Percentiles rank a stretch among this genome's conserved stretches.
phyloP scores from a whole-genome alignment of 352 stramenopile genomes.

The Globisporangium echinulatum region DNA sequence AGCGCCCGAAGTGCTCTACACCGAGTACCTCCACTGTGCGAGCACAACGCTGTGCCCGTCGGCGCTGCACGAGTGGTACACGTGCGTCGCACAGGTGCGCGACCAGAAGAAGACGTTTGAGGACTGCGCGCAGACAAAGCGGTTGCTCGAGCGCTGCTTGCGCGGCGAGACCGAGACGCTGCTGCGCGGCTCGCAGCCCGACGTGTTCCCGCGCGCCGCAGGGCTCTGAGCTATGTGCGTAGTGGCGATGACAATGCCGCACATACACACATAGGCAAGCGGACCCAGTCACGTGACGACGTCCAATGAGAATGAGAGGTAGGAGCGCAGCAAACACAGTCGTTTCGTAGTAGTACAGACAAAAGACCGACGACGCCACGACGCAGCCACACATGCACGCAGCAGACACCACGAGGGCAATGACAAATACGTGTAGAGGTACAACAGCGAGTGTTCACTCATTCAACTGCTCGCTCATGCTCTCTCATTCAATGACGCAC shows the following conservation, averaged over 20 bases:
- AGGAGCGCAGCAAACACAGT: no score
- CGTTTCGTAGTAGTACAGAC: no score
- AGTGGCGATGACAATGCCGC: background rate
- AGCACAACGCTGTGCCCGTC: conserved; percentile 42
- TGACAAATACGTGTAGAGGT: no score
- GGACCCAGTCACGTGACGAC: no score
- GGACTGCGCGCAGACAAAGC: conserved; percentile 44
- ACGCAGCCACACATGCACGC: no score
- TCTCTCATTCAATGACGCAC: no score
- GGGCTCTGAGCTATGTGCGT: background rate
- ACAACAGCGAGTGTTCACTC: background rate
- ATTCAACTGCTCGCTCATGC: background rate
- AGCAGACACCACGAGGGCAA: no score
- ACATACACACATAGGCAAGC: background rate
- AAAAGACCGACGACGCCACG: no score
- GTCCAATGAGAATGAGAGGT: no score
- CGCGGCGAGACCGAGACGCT: conserved; percentile 55
- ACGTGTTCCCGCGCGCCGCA: conserved; percentile 38
- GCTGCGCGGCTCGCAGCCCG: conserved; percentile 50
- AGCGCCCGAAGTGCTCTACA: conserved; percentile 40
- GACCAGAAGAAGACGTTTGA: conserved; percentile 28
- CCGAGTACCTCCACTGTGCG: conserved; percentile 57
- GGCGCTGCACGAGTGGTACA: conserved; percentile 42
- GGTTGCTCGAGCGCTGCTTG: conserved; percentile 71
- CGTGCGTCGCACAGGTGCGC: conserved; percentile 41